These are phyloP conservation scores for Kodamaea alishanica DNA, from an alignment of 1,139 yeast genomes.

Conservation along the genomic window DNA sequence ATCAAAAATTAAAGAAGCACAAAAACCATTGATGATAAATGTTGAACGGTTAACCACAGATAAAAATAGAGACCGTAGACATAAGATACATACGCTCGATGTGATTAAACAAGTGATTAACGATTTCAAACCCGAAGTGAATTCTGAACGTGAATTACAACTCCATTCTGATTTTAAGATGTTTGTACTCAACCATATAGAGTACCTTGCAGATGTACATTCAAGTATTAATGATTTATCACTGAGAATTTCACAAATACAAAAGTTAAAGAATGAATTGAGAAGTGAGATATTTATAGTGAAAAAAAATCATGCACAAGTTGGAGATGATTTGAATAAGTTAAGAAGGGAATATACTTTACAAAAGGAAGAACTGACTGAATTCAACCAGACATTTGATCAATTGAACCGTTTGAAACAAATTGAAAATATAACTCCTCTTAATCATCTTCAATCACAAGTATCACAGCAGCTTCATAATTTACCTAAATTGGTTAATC, in stretches of 20 bases:
- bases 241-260: conserved; percentile 34
- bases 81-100: conserved; percentile 33
- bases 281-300: conserved; percentile 39
- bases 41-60: conserved; percentile 26
- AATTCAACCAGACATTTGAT: conserved; percentile 16
- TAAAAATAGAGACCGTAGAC: conserved; percentile 24
- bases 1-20: conserved; percentile 17
- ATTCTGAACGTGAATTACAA: conserved; percentile 8
- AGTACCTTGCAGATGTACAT: conserved; percentile 34
- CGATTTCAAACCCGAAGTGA: conserved; percentile 23
- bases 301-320: conserved; percentile 34
- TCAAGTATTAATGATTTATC: conserved; percentile 41
- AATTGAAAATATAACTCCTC: neutral
- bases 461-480: conserved; percentile 13
- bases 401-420: conserved; percentile 5
- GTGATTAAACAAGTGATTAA: conserved; percentile 33
- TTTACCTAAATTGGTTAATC: conserved; percentile 29
- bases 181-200: conserved; percentile 29
- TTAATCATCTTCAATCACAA: neutral
- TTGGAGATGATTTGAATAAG: conserved; percentile 39
- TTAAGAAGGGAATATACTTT: conserved; percentile 30
- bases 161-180: conserved; percentile 32
- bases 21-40: conserved; percentile 29
- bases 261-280: conserved; percentile 37
- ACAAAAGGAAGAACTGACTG: conserved; percentile 22